A percentile compares a stretch with the other conserved stretches of the same genome.
Evolutionary conservation across 139 green algal species (phyloP).

Genomic region (Spirogloea muscicola): DNA sequence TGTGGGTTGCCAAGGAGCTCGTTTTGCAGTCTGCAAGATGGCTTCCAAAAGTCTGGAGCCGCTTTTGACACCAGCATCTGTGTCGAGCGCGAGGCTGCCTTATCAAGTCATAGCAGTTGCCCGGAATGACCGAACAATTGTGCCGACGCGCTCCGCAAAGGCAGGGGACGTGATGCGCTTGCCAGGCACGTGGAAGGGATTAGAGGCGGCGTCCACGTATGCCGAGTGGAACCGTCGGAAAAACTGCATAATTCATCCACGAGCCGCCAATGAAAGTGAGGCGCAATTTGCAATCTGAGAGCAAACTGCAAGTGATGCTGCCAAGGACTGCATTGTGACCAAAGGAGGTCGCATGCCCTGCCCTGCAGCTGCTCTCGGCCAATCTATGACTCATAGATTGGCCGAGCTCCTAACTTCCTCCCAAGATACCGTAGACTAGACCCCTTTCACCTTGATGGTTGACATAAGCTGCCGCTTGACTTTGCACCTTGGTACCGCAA

Average conservation of each 20-base stretch:
- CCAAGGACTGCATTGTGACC: background rate
- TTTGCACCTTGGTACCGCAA: background rate
- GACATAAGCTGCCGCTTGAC: background rate
- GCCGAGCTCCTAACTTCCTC: background rate
- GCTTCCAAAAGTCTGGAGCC: too few species aligned
- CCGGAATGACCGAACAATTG: slow-evolving; percentile 17
- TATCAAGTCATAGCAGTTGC: too few species aligned
- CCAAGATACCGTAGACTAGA: background rate
- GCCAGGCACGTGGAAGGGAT: slow-evolving; percentile 76
- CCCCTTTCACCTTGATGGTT: background rate
- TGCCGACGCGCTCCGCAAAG: slow-evolving; percentile 27
- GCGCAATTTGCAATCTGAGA: background rate
- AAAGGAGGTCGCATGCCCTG: background rate
- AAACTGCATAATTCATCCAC: slow-evolving; percentile 54
- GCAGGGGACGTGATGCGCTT: slow-evolving; percentile 32
- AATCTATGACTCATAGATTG: too few species aligned
- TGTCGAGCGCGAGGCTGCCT: too few species aligned
- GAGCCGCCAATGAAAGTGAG: background rate
- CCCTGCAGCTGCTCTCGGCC: background rate
- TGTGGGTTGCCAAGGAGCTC: too few species aligned
- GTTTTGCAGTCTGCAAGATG: too few species aligned
- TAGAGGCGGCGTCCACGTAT: slow-evolving; percentile 76
- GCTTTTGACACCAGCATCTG: too few species aligned
- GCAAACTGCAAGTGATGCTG: background rate
- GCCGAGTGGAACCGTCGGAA: slow-evolving; percentile 66